Evolutionary conservation across 1,284 basidiomycete genomes (phyloP).

Genomic region (Grifola frondosa): DNA sequence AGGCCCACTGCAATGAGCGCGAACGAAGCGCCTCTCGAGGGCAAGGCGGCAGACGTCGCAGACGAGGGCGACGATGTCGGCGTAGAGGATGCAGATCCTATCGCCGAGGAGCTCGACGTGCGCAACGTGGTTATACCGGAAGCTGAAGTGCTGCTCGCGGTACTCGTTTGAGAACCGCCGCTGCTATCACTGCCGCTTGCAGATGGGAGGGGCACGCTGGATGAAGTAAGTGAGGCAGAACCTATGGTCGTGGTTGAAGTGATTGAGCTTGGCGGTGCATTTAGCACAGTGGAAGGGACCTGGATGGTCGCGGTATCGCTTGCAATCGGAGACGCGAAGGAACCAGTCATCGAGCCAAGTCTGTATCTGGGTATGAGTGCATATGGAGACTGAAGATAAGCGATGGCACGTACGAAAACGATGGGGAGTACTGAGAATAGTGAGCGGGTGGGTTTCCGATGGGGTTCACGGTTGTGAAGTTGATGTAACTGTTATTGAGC

Average conservation of each 20-base stretch:
- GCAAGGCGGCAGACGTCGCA: background rate
- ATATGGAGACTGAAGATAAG: background rate
- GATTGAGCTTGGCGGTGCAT: constrained; percentile 18
- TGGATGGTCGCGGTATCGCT: constrained; percentile 48
- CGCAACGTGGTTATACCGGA: constrained; percentile 8
- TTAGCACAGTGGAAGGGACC: constrained; percentile 40
- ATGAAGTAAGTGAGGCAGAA: background rate
- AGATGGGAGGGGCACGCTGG: constrained; percentile 3
- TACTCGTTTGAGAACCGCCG: background rate
- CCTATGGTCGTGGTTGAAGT: constrained; percentile 12
- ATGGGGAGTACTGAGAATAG: constrained; percentile 53
- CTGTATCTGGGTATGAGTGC: constrained; percentile 31
- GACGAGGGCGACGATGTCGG: background rate
- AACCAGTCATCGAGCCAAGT: constrained; percentile 58
- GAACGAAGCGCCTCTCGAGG: background rate
- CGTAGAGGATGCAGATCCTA: background rate
- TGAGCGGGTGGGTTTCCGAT: constrained; percentile 35
- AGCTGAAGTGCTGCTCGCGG: background rate
- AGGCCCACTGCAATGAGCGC: no score
- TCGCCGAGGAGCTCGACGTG: constrained; percentile 1
- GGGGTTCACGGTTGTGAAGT: constrained; percentile 47
- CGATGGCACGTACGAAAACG: constrained; percentile 39
- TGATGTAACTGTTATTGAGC: constrained; percentile 48
- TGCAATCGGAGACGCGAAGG: constrained; percentile 46
- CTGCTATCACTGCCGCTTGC: background rate